These are phyloP conservation scores for Gomphus bonarii DNA, from an alignment of 1,284 basidiomycete genomes.

Conservation along the genomic window DNA sequence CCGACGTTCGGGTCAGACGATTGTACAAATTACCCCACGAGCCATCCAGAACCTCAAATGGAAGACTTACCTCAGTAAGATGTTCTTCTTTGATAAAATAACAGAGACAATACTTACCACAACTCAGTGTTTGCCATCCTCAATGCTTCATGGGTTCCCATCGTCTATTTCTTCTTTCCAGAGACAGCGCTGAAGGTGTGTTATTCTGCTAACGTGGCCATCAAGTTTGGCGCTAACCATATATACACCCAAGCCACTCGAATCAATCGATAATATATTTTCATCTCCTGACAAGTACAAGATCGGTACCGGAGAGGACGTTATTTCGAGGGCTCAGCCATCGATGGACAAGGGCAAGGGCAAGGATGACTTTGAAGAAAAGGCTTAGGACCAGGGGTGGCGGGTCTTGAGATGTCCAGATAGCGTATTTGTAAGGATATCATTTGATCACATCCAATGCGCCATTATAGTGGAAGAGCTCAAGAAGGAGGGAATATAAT, in stretches of 20 bases:
- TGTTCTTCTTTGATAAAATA: background rate
- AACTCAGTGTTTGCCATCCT: conserved; percentile 44
- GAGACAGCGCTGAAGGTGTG: conserved; percentile 34
- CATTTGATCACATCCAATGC: too few species aligned
- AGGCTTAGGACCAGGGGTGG: background rate
- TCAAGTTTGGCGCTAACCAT: background rate
- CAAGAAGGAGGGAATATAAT: too few species aligned
- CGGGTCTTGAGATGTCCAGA: background rate
- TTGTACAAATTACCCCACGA: conserved; percentile 59
- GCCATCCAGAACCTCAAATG: conserved; percentile 54
- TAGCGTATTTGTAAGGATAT: too few species aligned
- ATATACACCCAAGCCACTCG: background rate
- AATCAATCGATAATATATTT: conserved; percentile 10
- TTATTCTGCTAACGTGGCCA: background rate
- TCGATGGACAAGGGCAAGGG: background rate
- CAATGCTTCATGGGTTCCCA: conserved; percentile 50
- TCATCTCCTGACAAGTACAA: conserved; percentile 10
- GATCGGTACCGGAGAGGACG: conserved; percentile 10
- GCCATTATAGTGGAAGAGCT: too few species aligned
- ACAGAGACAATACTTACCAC: background rate
- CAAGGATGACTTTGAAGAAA: background rate
- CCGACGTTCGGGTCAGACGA: conserved; percentile 14
- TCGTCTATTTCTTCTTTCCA: conserved; percentile 58
- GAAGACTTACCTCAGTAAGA: conserved; percentile 50
- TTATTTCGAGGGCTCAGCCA: background rate